Base-by-base conservation (phyloP, 108 stramenopile species). In the Skeletonema grethae region DNA sequence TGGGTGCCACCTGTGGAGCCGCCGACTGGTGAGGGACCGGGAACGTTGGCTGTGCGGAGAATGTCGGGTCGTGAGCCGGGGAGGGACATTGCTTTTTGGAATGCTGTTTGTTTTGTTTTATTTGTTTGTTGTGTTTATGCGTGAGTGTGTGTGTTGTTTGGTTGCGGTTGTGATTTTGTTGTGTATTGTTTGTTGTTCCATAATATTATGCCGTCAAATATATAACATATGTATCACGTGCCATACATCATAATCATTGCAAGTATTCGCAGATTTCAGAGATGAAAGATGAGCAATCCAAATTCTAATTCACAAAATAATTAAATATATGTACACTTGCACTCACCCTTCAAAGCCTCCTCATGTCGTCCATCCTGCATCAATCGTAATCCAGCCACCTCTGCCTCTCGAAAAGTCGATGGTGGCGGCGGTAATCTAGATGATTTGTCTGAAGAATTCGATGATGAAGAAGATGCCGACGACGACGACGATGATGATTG, bases 291-390 rank as follows among this genome's bases (percentile, higher is more conserved):
- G 53, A 43, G 15, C 25, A 35, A 69, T 45, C 35, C 31, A 31
- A 2, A 56, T 28, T 64, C 31, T 30, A 15, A 79, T 0, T 9
- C n/a, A 13, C 66, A 30, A 25, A 70, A 57, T 6, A 50, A 25
- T 0, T 1, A 30, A 25, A 1, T 13, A 57, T 67, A 25, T 38
- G 64, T 43, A 29, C 22, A 31, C n/a, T 2, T 34, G 24, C 7
- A 75, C 90, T 61, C 80, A 91, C 90, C 87, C 32, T 77, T 63
- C 24, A 91, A 69, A 1, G 92, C 92, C 30, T 89, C 86, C 31
- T 91, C 81, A 65, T 86, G 79, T 41, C 80, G 72, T 45, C 90
- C 88, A 79, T 91, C 85, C 75, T 91, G 92, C 92, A 94, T 94
- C 18, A 79, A 80, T 63, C 88, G 46, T 39, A 94, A 69, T 13